Evolutionary conservation across 2,329 filamentous ascomycete species (phyloP).

Genomic region (Huntiella savannae): DNA sequence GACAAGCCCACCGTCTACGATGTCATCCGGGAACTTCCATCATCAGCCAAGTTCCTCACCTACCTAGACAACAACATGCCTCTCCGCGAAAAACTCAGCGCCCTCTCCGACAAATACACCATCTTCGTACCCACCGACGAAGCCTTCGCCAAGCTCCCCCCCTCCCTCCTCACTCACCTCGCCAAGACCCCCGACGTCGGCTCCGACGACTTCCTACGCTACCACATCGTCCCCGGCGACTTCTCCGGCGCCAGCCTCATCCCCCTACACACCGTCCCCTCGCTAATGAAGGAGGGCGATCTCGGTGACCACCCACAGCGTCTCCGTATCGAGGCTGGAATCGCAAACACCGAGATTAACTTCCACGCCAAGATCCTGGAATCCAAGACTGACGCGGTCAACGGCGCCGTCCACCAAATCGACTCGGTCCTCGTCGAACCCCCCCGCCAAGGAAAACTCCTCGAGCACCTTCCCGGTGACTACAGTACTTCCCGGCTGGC

Average conservation of each 20-base stretch:
- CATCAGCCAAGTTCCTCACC: constrained; percentile 5
- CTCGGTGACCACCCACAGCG: constrained; percentile 53
- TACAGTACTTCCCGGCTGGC: constrained; percentile 68
- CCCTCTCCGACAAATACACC: constrained; percentile 53
- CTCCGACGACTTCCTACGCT: constrained; percentile 33
- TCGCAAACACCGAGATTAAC: constrained; percentile 51
- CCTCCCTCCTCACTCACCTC: constrained; percentile 37
- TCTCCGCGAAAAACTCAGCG: constrained; percentile 54
- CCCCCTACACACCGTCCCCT: constrained; percentile 54
- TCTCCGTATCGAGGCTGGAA: constrained; percentile 45
- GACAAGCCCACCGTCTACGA: constrained; percentile 10
- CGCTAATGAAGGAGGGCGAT: constrained; percentile 35
- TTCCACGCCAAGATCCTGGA: constrained; percentile 54
- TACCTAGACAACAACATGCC: constrained; percentile 42
- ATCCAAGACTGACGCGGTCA: constrained; percentile 46
- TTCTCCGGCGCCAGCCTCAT: constrained; percentile 51
- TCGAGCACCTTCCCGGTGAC: constrained; percentile 48
- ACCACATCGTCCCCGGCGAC: constrained; percentile 53
- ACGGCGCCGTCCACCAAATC: constrained; percentile 65
- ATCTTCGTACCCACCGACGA: constrained; percentile 62
- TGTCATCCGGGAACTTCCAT: constrained; percentile 14
- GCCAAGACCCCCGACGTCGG: constrained; percentile 15
- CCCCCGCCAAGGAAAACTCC: constrained; percentile 31
- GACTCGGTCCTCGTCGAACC: constrained; percentile 62
- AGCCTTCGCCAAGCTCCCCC: constrained; percentile 47